Evolutionary conservation across 139 green algal genomes (phyloP), one percentile per base, ranked within the genome.

Genomic region (Eudorina sp.): DNA sequence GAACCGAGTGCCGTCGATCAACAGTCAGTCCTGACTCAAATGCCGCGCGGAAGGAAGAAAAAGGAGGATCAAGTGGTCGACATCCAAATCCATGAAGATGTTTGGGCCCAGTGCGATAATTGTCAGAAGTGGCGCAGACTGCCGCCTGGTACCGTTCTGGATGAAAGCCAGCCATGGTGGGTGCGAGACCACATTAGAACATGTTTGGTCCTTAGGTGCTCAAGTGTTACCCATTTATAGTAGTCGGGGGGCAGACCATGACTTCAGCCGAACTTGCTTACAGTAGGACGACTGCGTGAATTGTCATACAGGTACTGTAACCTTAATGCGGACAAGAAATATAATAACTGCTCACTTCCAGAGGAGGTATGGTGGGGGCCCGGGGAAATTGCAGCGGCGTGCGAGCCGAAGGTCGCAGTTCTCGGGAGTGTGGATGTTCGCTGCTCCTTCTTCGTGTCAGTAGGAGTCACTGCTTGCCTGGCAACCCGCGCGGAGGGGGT

Each of bases 41-140:
- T 84, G 77, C 55, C 55, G n/a, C 79, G 58, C 41, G 58, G 79
- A 25, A n/a, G 60, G 7, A 62, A 64, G 23, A 87, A 87, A n/a
- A 78, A 87, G 60, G 46, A 79, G 81, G 64, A 79, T 19, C 41
- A 53, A 25, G 16, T 29, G 31, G 31, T 68, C 16, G 38, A 75
- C 29, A 73, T 87, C 0, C 51, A 77, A 16, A 75, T 87, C 8
- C 86, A 90, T 19, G 88, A 91, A 41, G 88, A 91, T 77, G 88
- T 91, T 5, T 91, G 88, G 88, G 88, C 81, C 34, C 75, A 87
- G 53, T 91, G 88, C 41, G 88, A 91, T 60, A 45, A n/a, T 0
- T 91, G 88, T 58, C 82, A 91, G 41, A 91, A 91, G 46, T 91
- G 88, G 88, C 69, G 88, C 43, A 89, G 83, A 64, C 83, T 91